Conservation (phyloP, 2,329 filamentous ascomycete genomes). For the Xylaria sp. region DNA sequence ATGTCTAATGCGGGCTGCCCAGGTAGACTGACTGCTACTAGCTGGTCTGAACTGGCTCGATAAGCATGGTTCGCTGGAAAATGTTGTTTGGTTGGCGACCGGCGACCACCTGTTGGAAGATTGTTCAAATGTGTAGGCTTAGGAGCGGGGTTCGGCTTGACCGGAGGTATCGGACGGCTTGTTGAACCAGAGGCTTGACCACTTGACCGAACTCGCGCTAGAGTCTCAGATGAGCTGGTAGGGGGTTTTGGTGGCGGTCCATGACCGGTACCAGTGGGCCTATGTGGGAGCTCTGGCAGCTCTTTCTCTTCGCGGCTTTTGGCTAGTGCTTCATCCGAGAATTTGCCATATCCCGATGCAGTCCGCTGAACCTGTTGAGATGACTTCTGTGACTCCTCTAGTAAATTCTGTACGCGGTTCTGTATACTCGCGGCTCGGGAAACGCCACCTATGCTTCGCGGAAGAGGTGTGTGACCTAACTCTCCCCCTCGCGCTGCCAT, state of each 20-base stretch:
- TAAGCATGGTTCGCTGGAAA: slow-evolving; percentile 42
- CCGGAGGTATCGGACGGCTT: slow-evolving; percentile 47
- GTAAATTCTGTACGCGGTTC: slow-evolving; percentile 85
- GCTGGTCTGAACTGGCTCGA: slow-evolving; percentile 51
- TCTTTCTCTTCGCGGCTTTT: slow-evolving; percentile 54
- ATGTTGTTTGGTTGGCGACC: slow-evolving; percentile 59
- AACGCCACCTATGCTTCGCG: slow-evolving; percentile 67
- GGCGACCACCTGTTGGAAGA: slow-evolving; percentile 58
- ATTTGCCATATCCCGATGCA: slow-evolving; percentile 90
- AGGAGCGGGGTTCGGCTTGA: slow-evolving; percentile 66
- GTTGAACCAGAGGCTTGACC: slow-evolving; percentile 40
- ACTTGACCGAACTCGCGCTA: slow-evolving; percentile 41
- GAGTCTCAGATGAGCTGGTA: slow-evolving; percentile 40
- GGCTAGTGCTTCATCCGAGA: slow-evolving; percentile 68
- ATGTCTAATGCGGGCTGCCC: slow-evolving; percentile 65
- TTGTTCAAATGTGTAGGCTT: slow-evolving; percentile 72
- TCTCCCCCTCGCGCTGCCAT: slow-evolving; percentile 67
- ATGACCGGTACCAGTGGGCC: slow-evolving; percentile 56
- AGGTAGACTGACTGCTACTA: slow-evolving; percentile 60
- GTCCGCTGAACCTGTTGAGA: slow-evolving; percentile 69
- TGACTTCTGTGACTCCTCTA: slow-evolving; percentile 79
- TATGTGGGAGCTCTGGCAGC: slow-evolving; percentile 61
- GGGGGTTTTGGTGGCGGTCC: slow-evolving; percentile 44
- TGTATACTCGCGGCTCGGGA: slow-evolving; percentile 86
- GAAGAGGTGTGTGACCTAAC: slow-evolving; percentile 54